Evolutionary conservation across 2,329 filamentous ascomycete species (phyloP), one percentile per base, ranked within the genome.

Genomic region (Chrysoporthe cubensis): DNA sequence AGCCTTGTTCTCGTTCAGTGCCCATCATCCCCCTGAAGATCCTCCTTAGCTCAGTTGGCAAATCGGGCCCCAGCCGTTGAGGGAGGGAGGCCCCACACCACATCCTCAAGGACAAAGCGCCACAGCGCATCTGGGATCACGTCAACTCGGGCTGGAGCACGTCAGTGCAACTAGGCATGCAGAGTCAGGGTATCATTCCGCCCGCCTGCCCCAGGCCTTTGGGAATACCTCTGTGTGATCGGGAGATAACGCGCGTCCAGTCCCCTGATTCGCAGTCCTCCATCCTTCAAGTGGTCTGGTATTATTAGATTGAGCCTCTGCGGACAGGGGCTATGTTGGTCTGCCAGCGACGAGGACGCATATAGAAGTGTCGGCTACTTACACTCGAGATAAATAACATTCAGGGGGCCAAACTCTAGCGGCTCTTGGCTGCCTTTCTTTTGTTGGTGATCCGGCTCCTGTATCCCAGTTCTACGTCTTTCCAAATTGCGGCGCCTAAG

Each of bases 111-210:
- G 26, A 26, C 26, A 26, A 26, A 26, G 26, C 26, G 26, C 26
- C 26, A 26, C 26, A 34, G 50, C 13, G 16, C 21, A 14, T 26
- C 21, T 34, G 34, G 18, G 37, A 65, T 56, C 63, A 65, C 63
- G 57, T 46, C 63, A 65, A 59, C 18, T 16, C 63, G 63, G 63
- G 63, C 18, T n/a, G 7, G 13, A 65, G 63, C 63, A 65, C 63
- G 63, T 60, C 54, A 65, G 14, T 4, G 32, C 32, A 32, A 16
- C 43, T 58, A 32, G n/a, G 8, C 34, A 46, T 43, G 48, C 50
- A 57, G 13, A 48, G 44, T 14, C 26, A 62, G 44, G 44, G 44
- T n/a, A 48, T 37, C 44, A 50, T 40, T 8, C 32, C 43, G 21
- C 32, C 34, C 46, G 11, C 3, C n/a, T 34, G 16, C 16, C 56